Percentiles rank a stretch among this genome's conserved stretches.
These are phyloP conservation scores for Tolypocladium nubicola DNA, from an alignment of 2,329 filamentous ascomycete species.

Conservation along the genomic window DNA sequence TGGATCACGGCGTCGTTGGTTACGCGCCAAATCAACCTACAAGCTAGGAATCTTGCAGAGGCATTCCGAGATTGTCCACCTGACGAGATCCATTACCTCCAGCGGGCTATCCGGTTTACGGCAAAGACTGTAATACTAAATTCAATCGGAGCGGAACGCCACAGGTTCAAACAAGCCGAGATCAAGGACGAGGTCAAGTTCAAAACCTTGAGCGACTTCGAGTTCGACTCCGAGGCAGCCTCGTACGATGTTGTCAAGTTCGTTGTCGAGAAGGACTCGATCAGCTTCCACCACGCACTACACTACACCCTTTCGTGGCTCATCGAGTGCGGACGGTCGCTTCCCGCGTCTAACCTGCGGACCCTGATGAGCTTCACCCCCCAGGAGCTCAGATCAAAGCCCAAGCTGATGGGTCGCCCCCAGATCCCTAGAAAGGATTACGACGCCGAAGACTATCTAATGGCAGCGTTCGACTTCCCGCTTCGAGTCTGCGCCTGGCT, in stretches of 20 bases:
- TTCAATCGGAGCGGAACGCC: conserved; percentile 79
- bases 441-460: conserved; percentile 65
- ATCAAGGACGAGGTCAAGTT: conserved; percentile 80
- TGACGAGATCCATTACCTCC: conserved; percentile 57
- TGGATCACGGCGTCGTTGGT: conserved; percentile 96
- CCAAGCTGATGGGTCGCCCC: conserved; percentile 50
- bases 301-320: conserved; percentile 97
- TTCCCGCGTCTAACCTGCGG: conserved; percentile 56
- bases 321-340: conserved; percentile 74
- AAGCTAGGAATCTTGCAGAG: conserved; percentile 81
- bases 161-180: conserved; percentile 76
- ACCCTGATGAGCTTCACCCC: conserved; percentile 62
- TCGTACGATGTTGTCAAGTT: conserved; percentile 71
- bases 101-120: conserved; percentile 59
- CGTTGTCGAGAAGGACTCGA: conserved; percentile 75
- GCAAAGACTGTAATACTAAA: conserved; percentile 80
- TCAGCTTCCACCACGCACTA: conserved; percentile 95
- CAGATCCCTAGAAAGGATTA: conserved; percentile 46
- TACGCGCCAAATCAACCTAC: conserved; percentile 85
- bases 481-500: conserved; percentile 92
- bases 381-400: conserved; percentile 56
- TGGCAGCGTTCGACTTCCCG: conserved; percentile 86
- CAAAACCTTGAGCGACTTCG: conserved; percentile 66
- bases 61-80: conserved; percentile 63
- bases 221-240: conserved; percentile 55